phyloP scores from a whole-genome alignment of 1,284 basidiomycete genomes.

The Boletellus sp. region DNA sequence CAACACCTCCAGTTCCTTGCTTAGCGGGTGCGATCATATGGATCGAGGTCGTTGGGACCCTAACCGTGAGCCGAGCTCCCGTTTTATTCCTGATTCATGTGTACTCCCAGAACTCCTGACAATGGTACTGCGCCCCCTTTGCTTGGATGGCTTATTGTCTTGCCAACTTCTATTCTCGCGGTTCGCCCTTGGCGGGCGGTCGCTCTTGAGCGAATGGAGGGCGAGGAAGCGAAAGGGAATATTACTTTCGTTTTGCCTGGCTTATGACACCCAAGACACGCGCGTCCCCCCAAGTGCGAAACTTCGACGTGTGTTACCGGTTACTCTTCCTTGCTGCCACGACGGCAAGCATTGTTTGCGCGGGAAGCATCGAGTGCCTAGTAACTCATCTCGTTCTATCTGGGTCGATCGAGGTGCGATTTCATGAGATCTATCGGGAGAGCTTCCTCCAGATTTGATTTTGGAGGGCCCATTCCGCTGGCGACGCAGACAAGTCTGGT shows the following conservation, averaged over 20 bases:
- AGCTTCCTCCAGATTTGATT: constrained; percentile 5
- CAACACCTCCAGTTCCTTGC: not conserved
- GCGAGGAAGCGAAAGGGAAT: not conserved
- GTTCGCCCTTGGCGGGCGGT: constrained; percentile 9
- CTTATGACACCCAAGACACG: not conserved
- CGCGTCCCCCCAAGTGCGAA: not conserved
- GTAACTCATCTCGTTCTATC: not conserved
- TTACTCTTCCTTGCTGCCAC: not conserved
- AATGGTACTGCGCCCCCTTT: not conserved
- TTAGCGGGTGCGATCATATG: not conserved
- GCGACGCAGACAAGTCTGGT: constrained; percentile 2
- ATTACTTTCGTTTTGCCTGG: not conserved
- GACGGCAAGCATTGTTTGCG: not conserved
- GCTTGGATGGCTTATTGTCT: not conserved
- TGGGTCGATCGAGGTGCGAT: constrained; percentile 9
- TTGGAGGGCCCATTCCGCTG: not conserved
- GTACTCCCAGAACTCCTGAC: not conserved
- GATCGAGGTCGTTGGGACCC: constrained; percentile 1
- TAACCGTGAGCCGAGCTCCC: constrained; percentile 4
- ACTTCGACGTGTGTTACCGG: not conserved
- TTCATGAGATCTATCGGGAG: constrained; percentile 10
- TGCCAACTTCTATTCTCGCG: constrained; percentile 12
- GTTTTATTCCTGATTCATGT: not conserved
- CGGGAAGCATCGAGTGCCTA: not conserved
- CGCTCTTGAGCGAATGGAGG: constrained; percentile 9